phyloP scores from a whole-genome alignment of 306 rosid genomes.

The Medicago arabica region DNA sequence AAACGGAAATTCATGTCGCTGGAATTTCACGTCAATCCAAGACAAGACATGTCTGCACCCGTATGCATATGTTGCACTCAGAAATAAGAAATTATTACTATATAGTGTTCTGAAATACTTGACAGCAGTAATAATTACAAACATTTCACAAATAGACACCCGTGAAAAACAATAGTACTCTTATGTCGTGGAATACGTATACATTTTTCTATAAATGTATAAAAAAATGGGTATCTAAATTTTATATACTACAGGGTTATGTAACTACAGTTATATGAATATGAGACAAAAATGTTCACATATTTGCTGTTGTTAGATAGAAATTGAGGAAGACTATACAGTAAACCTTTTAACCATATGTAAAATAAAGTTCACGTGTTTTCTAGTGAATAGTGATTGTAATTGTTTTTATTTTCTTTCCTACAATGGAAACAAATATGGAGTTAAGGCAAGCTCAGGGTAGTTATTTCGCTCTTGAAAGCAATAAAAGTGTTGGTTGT shows the following conservation, averaged over 20 bases:
- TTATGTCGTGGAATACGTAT: background rate
- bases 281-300: conserved; percentile 13
- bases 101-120: conserved; percentile 2
- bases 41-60: conserved; percentile 39
- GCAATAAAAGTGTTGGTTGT: conserved; percentile 48
- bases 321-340: conserved; percentile 7
- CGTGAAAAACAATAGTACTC: conserved; percentile 34
- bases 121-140: conserved; percentile 37
- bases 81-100: conserved; percentile 14
- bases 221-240: background rate
- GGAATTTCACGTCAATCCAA: conserved; percentile 48
- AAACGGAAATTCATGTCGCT: conserved; percentile 49
- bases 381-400: conserved; percentile 9
- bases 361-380: conserved; percentile 1
- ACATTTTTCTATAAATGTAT: background rate
- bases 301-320: background rate
- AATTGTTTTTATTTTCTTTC: background rate
- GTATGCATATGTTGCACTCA: no score
- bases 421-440: background rate
- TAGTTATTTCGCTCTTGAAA: conserved; percentile 45
- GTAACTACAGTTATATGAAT: background rate
- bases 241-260: conserved; percentile 1
- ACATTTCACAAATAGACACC: conserved; percentile 39
- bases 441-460: conserved; percentile 24
- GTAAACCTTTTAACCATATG: background rate